phyloP scores from a whole-genome alignment of 768 basidiomycete genomes.

The Tricholoma sp. region DNA sequence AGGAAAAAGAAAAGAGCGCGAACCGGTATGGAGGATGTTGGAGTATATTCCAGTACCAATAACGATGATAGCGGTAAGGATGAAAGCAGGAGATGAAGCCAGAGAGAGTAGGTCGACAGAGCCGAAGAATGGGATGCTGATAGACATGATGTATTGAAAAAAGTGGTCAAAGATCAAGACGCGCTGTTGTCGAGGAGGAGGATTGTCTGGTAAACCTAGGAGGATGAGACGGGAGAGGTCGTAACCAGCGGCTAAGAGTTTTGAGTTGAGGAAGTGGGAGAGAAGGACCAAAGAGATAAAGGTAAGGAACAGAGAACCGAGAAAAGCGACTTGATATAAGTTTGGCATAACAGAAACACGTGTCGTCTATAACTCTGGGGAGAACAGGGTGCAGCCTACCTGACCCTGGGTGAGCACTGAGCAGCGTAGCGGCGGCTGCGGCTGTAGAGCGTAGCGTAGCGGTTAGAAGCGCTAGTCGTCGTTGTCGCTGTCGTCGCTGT shows the following conservation, averaged over 20 bases:
- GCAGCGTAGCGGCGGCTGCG: too few relatives aligned
- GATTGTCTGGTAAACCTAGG: constrained; percentile 43
- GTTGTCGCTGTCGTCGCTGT: too few relatives aligned
- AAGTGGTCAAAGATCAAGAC: not conserved
- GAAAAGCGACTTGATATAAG: constrained; percentile 48
- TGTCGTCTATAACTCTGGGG: not conserved
- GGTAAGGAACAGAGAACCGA: constrained; percentile 45
- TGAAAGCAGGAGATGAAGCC: constrained; percentile 39
- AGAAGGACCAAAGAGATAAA: constrained; percentile 43
- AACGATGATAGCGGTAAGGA: constrained; percentile 47
- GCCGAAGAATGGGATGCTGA: constrained; percentile 31
- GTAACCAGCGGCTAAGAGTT: constrained; percentile 52
- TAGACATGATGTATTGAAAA: constrained; percentile 15
- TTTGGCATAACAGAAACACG: constrained; percentile 43
- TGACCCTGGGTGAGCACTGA: too few relatives aligned
- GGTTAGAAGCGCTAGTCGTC: too few relatives aligned
- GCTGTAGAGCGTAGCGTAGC: too few relatives aligned
- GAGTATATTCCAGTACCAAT: constrained; percentile 46
- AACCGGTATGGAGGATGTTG: constrained; percentile 46
- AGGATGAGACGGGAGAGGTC: constrained; percentile 57
- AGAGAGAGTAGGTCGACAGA: constrained; percentile 33
- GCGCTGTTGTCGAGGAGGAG: constrained; percentile 6
- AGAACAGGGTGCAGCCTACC: not conserved
- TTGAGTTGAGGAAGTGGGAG: constrained; percentile 34
- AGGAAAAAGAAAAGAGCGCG: constrained; percentile 9